These are phyloP conservation scores for Suillus occidentalis DNA, from an alignment of 768 basidiomycete species.

Conservation along the genomic window DNA sequence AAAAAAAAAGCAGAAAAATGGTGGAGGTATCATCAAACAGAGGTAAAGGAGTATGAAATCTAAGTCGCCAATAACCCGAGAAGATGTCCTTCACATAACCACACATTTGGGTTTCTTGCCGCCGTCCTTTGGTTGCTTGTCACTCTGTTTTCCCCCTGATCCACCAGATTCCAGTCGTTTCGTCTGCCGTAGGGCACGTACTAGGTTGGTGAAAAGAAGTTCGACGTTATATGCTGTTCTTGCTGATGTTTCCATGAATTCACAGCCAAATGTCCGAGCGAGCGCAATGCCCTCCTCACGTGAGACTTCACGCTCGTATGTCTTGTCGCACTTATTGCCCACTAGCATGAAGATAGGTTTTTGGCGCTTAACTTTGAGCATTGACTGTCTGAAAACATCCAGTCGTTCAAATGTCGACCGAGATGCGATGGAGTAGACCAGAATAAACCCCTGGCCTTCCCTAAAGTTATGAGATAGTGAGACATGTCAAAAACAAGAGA, in stretches of 20 bases:
- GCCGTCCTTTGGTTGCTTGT: slow-evolving; percentile 45
- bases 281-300: slow-evolving; percentile 84
- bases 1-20: slow-evolving; percentile 27
- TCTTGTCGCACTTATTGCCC: slow-evolving; percentile 94
- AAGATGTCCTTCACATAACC: slow-evolving; percentile 72
- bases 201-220: slow-evolving; percentile 82
- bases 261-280: slow-evolving; percentile 84
- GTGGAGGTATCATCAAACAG: slow-evolving; percentile 79
- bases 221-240: slow-evolving; percentile 95
- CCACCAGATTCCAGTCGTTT: slow-evolving; percentile 52
- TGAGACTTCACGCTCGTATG: slow-evolving; percentile 88
- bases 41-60: slow-evolving; percentile 69
- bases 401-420: slow-evolving; percentile 88
- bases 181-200: slow-evolving; percentile 78
- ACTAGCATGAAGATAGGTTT: slow-evolving; percentile 91
- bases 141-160: slow-evolving; percentile 38
- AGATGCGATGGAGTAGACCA: slow-evolving; percentile 97
- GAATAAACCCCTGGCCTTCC: slow-evolving; percentile 96
- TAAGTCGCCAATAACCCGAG: slow-evolving; percentile 64
- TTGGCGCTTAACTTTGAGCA: slow-evolving; percentile 83
- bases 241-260: slow-evolving; percentile 95
- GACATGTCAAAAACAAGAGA: slow-evolving; percentile 9
- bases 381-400: slow-evolving; percentile 86
- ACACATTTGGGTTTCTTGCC: slow-evolving; percentile 62
- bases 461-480: slow-evolving; percentile 40